phyloP scores from a whole-genome alignment of 2,329 filamentous ascomycete genomes.

The Chrysosporium keratinophilum region DNA sequence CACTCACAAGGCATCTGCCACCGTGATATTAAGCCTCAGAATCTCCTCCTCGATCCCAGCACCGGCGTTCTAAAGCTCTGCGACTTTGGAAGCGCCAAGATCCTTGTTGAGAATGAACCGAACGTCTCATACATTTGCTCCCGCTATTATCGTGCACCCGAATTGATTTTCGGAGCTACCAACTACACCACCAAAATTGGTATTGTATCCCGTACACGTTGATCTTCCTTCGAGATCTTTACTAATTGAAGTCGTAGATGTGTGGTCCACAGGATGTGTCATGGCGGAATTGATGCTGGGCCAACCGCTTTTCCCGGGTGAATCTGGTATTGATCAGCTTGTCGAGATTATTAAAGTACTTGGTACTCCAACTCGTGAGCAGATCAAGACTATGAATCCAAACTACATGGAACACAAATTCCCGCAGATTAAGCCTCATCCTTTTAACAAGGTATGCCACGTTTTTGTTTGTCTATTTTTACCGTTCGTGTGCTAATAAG shows the following conservation, averaged over 20 bases:
- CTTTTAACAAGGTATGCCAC: conserved; percentile 71
- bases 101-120: conserved; percentile 94
- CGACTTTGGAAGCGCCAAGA: conserved; percentile 98
- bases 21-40: conserved; percentile 98
- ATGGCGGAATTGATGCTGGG: conserved; percentile 99
- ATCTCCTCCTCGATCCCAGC: conserved; percentile 81
- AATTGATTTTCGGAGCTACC: conserved; percentile 95
- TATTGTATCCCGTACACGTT: conserved; percentile 41
- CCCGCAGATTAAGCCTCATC: conserved; percentile 98
- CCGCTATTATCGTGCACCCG: conserved; percentile 93
- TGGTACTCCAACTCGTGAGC: conserved; percentile 89
- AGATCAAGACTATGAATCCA: conserved; percentile 99
- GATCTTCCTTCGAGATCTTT: neutral
- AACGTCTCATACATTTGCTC: conserved; percentile 99
- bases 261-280: conserved; percentile 98
- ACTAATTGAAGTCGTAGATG: conserved; percentile 53
- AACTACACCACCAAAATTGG: conserved; percentile 99
- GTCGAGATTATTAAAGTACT: conserved; percentile 99
- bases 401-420: conserved; percentile 99
- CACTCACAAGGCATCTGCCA: conserved; percentile 99
- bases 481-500: neutral
- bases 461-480: neutral
- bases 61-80: conserved; percentile 93
- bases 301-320: conserved; percentile 92
- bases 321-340: conserved; percentile 95